Evolutionary conservation across 371 early-diverging fungal genomes (phyloP).

Genomic region (Lichtheimia ramosa): DNA sequence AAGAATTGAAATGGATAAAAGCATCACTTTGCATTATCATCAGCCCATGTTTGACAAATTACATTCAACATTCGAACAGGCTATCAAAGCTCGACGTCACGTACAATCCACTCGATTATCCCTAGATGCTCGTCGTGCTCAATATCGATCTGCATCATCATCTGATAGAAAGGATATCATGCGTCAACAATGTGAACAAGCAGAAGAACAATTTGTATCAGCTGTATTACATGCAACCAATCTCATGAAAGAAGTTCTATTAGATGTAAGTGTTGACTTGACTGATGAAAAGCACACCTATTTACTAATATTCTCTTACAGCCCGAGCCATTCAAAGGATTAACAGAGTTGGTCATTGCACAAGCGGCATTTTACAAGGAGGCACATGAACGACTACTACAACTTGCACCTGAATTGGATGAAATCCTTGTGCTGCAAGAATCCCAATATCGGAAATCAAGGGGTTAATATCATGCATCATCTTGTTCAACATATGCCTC

Average conservation of each 20-base stretch:
- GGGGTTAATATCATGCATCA: too few relatives aligned
- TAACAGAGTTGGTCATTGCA: background rate
- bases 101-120: background rate
- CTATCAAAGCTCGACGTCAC: background rate
- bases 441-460: background rate
- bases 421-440: conserved; percentile 2
- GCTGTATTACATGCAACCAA: background rate
- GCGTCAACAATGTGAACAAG: background rate
- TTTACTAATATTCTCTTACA: background rate
- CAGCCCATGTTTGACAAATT: background rate
- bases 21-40: background rate
- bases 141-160: background rate
- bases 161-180: background rate
- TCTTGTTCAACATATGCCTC: too few relatives aligned
- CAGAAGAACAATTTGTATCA: background rate
- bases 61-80: background rate
- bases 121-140: background rate
- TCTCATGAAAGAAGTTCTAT: background rate
- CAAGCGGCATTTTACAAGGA: background rate
- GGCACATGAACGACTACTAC: background rate
- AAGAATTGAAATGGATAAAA: background rate
- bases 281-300: too few relatives aligned
- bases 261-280: background rate
- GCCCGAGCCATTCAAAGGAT: background rate
- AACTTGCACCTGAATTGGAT: background rate